Percentiles rank a stretch among this genome's conserved stretches.
Conservation (phyloP, 2,329 filamentous ascomycete genomes). For the Colletotrichum destructivum region DNA sequence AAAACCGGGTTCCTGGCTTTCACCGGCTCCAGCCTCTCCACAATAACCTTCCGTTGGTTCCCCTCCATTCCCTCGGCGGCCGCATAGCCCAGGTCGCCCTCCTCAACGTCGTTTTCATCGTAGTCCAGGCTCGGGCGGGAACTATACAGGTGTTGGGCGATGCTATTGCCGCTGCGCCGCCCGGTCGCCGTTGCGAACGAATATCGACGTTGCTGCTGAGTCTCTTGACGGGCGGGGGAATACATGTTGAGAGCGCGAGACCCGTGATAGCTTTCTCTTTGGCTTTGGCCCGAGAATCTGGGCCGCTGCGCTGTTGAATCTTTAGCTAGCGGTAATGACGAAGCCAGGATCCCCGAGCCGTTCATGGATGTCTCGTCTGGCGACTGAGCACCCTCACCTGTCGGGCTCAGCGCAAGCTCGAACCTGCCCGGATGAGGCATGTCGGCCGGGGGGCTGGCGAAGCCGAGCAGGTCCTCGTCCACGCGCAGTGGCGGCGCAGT, state of each 20-base stretch:
- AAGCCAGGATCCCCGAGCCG: constrained; percentile 33
- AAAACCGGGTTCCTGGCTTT: constrained; percentile 97
- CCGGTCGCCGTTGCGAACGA: constrained; percentile 66
- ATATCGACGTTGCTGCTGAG: constrained; percentile 64
- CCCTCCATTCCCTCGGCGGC: constrained; percentile 95
- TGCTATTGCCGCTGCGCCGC: constrained; percentile 64
- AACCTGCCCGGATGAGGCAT: constrained; percentile 84
- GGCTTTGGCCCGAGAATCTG: constrained; percentile 32
- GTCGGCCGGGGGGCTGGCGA: constrained; percentile 73
- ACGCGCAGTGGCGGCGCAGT: constrained; percentile 50
- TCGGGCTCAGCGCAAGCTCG: constrained; percentile 71
- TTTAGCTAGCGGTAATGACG: constrained; percentile 29
- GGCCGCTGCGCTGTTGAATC: constrained; percentile 30
- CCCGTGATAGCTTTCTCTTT: constrained; percentile 54
- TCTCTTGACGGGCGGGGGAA: constrained; percentile 59
- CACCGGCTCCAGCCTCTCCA: constrained; percentile 94
- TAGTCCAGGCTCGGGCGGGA: constrained; percentile 45
- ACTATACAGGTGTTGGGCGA: constrained; percentile 68
- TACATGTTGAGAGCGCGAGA: constrained; percentile 60
- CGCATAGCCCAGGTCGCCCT: constrained; percentile 94
- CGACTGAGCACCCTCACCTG: constrained; percentile 57
- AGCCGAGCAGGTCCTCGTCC: constrained; percentile 79
- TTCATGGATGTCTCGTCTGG: constrained; percentile 52
- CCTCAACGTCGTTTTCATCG: constrained; percentile 80
- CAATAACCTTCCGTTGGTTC: constrained; percentile 93